Evolutionary conservation across 768 basidiomycete genomes (phyloP).

Genomic region (Trametes sanguinea): DNA sequence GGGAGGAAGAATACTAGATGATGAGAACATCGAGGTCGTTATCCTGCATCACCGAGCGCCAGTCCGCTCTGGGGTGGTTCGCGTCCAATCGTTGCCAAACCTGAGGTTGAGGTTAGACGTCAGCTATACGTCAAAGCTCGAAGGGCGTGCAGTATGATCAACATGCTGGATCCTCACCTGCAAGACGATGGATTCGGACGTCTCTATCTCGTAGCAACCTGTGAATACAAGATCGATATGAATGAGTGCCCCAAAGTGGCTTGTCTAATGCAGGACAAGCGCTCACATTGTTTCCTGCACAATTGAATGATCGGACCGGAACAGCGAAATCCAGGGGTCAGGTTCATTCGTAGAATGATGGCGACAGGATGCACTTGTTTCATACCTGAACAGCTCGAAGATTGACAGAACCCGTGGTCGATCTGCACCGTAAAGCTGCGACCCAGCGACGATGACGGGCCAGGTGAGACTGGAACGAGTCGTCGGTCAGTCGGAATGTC

Average conservation of each 20-base stretch:
- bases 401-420: slow-evolving; percentile 29
- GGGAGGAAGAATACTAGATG: slow-evolving; percentile 20
- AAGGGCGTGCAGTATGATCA: slow-evolving; percentile 12
- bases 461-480: slow-evolving; percentile 30
- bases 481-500: slow-evolving; percentile 8
- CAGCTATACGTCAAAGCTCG: slow-evolving; percentile 19
- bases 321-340: slow-evolving; percentile 10
- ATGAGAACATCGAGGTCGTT: slow-evolving; percentile 31
- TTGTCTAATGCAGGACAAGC: slow-evolving; percentile 5
- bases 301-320: slow-evolving; percentile 14
- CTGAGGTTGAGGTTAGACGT: slow-evolving; percentile 22
- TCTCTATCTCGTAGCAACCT: slow-evolving; percentile 43
- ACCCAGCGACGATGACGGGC: slow-evolving; percentile 37
- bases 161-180: slow-evolving; percentile 31
- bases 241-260: not conserved
- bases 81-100: slow-evolving; percentile 41
- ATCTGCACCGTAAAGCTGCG: slow-evolving; percentile 30
- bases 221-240: not conserved
- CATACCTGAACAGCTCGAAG: slow-evolving; percentile 37
- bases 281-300: slow-evolving; percentile 33
- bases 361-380: slow-evolving; percentile 8
- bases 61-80: slow-evolving; percentile 33
- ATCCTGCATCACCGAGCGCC: slow-evolving; percentile 41
- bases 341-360: slow-evolving; percentile 4
- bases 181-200: slow-evolving; percentile 37